Evolutionary conservation across 108 stramenopile genomes (phyloP), one percentile per base, ranked within the genome.

Genomic region (Skeletonema costatum): DNA sequence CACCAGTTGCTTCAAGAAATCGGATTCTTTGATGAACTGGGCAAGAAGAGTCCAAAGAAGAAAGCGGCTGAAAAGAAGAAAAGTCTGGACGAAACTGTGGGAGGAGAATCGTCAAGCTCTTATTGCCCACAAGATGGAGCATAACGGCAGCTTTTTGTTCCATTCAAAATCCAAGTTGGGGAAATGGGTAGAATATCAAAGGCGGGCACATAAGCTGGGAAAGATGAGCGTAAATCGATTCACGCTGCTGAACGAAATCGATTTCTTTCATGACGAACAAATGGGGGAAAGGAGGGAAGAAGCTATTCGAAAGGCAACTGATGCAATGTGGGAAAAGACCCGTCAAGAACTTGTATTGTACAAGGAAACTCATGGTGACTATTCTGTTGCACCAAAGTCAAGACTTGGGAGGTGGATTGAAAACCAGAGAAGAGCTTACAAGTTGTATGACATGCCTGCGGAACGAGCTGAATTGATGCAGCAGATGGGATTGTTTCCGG

Each of bases 11-110:
- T 80, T 7, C 2, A 65, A 25, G 68, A 78, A 80, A 60, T 80
- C 68, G 16, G 66, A 75, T 19, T 78, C 78, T 19, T 84, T 84
- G 53, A 70, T 80, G 78, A 80, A 74, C 74, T 66, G 74, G 17
- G 67, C 67, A 8, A 69, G 74, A 56, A 78, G 78, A 66, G 74
- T 69, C 7, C 44, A 70, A 19, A 76, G 69, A 78, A 78, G 80
- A n/a, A 33, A 71, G 7, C 50, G 19, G 69, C 70, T 25, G 25
- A 25, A 44, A 7, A 3, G 12, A 29, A 10, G 32, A 39, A 56
- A 12, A 12, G 44, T 16, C 8, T 68, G 7, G 14, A 76, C 30
- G 75, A 66, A 66, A 32, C 41, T 38, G 11, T 41, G 64, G 39
- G 17, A 66, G 1, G 35, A 25, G 42, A 51, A 51, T 51, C 50